Percentiles rank a stretch among this genome's conserved stretches.
Evolutionary conservation across 2,329 filamentous ascomycete species (phyloP).

Genomic region (Cladobotryum mycophilum): DNA sequence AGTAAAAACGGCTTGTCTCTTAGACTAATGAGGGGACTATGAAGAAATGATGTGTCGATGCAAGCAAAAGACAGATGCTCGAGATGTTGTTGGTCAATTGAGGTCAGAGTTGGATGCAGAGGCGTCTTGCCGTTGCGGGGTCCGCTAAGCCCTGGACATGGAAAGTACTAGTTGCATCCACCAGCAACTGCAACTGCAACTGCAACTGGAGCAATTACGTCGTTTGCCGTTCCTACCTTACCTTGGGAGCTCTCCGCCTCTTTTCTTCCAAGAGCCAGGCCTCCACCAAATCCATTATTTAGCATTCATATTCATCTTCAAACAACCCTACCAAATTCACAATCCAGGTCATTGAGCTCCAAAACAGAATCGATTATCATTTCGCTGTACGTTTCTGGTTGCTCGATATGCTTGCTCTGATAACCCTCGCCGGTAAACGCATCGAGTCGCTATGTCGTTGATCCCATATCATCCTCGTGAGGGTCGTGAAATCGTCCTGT

Average conservation of each 20-base stretch:
- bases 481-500: conserved; percentile 75
- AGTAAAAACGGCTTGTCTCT: too few relatives aligned
- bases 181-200: too few relatives aligned
- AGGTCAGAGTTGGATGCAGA: background rate
- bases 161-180: background rate
- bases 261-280: too few relatives aligned
- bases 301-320: too few relatives aligned
- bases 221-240: background rate
- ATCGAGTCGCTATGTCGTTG: conserved; percentile 49
- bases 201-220: conserved; percentile 1
- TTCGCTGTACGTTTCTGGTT: background rate
- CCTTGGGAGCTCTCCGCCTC: too few relatives aligned
- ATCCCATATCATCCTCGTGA: conserved; percentile 70
- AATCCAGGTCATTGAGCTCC: too few relatives aligned
- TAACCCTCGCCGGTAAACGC: conserved; percentile 14
- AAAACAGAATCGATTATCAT: too few relatives aligned
- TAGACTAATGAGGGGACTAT: too few relatives aligned
- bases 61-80: background rate
- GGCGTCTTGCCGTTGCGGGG: background rate
- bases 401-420: conserved; percentile 15
- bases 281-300: too few relatives aligned
- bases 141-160: background rate
- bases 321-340: background rate
- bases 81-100: background rate
- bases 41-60: too few relatives aligned